Evolutionary conservation across 1,284 basidiomycete genomes (phyloP).

Genomic region (Ustilago bromivora): DNA sequence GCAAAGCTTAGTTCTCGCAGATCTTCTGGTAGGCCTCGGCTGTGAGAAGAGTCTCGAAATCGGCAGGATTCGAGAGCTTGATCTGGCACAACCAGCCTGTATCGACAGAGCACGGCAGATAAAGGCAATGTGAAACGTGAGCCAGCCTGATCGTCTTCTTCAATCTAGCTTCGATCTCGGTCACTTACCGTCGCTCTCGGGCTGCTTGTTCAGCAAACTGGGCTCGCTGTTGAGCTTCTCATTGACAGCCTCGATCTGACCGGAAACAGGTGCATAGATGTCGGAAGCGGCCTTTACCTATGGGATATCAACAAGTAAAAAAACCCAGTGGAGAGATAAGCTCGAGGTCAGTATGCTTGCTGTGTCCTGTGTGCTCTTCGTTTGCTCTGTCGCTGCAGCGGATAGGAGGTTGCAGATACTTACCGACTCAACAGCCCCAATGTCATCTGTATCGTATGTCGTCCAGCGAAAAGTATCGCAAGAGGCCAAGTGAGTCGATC

Average conservation of each 20-base stretch:
- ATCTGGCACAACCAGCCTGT: conserved; percentile 97
- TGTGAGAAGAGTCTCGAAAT: conserved; percentile 81
- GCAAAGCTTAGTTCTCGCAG: conserved; percentile 45
- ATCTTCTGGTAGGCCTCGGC: conserved; percentile 80
- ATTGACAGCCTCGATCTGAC: conserved; percentile 85
- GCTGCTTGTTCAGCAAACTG: conserved; percentile 87
- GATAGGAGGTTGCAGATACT: conserved; percentile 2
- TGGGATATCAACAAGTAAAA: neutral
- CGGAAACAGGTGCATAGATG: conserved; percentile 94
- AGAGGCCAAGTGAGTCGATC: neutral
- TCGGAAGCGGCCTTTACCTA: conserved; percentile 92
- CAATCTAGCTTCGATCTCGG: neutral
- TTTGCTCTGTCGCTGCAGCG: neutral
- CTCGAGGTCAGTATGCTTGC: conserved; percentile 3
- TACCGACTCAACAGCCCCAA: conserved; percentile 94
- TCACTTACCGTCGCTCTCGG: conserved; percentile 82
- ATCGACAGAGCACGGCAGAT: too few species aligned
- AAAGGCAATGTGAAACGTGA: neutral
- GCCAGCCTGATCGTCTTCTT: neutral
- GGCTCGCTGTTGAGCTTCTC: conserved; percentile 79
- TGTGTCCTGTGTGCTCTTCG: neutral
- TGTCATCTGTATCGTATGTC: conserved; percentile 76
- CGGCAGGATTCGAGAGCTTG: conserved; percentile 80
- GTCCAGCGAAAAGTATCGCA: neutral
- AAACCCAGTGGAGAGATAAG: neutral